Conservation (phyloP, 352 stramenopile species). For the Pythium brassicae region DNA sequence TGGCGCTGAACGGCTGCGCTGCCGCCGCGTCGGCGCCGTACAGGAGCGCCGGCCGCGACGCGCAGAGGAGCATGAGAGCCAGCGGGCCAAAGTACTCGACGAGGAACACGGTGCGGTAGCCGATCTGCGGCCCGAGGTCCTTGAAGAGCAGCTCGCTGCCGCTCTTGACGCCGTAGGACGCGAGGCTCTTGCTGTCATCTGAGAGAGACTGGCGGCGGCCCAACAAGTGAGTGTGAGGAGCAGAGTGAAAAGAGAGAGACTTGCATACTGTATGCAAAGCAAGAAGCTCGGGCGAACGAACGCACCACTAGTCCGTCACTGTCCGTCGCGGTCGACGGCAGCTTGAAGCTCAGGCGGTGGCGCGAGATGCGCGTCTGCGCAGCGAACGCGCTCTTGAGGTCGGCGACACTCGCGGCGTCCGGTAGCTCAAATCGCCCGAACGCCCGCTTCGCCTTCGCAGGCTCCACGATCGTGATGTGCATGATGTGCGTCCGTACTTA, state of each 20-base stretch:
- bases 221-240: too few species aligned
- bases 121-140: slow-evolving; percentile 84
- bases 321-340: too few species aligned
- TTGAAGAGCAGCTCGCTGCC: slow-evolving; percentile 59
- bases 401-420: slow-evolving; percentile 31
- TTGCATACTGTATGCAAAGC: too few species aligned
- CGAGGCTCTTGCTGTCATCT: slow-evolving; percentile 55
- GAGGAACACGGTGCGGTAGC: slow-evolving; percentile 86
- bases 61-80: slow-evolving; percentile 81
- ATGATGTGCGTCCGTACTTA: slow-evolving; percentile 18
- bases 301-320: too few species aligned
- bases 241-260: too few species aligned
- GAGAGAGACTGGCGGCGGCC: slow-evolving; percentile 20
- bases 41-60: slow-evolving; percentile 56
- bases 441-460: slow-evolving; percentile 38
- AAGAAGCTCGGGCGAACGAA: too few species aligned
- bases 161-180: slow-evolving; percentile 50
- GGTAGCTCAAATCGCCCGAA: slow-evolving; percentile 38
- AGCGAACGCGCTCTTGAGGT: slow-evolving; percentile 64
- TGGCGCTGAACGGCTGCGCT: slow-evolving; percentile 30
- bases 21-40: slow-evolving; percentile 55
- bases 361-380: slow-evolving; percentile 39
- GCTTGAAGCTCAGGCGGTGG: slow-evolving; percentile 64
- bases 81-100: slow-evolving; percentile 84
- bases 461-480: slow-evolving; percentile 59